Percentiles rank a stretch among this genome's conserved stretches.
These are phyloP conservation scores for Fraxinus floribunda DNA, from an alignment of 305 asterid genomes.

Conservation along the genomic window DNA sequence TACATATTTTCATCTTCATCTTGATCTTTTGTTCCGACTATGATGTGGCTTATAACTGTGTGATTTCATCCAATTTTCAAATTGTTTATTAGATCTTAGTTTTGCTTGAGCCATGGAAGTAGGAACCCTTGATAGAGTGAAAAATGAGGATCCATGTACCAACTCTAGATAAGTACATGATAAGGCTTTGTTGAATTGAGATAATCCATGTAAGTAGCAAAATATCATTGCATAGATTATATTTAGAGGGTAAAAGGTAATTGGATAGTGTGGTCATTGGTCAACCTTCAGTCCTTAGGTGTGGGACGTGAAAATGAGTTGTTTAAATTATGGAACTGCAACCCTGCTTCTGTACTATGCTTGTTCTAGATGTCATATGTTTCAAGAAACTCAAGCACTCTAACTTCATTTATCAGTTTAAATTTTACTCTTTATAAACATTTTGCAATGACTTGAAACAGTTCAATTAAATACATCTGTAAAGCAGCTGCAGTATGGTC, in stretches of 20 bases:
- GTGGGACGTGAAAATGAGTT: not conserved
- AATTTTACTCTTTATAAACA: not conserved
- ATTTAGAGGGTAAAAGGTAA: not conserved
- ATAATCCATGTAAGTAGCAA: not conserved
- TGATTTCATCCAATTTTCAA: not conserved
- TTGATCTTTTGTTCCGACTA: not conserved
- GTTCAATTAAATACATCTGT: not conserved
- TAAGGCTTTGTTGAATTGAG: not conserved
- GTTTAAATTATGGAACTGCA: not conserved
- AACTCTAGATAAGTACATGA: not conserved
- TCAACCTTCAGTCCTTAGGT: conserved; percentile 11
- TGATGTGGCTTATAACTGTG: not conserved
- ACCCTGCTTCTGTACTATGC: not conserved
- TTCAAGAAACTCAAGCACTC: not conserved
- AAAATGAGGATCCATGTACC: not conserved
- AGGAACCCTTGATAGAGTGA: not conserved
- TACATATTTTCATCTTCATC: conserved; percentile 29
- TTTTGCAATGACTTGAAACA: not conserved
- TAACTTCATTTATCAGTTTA: not conserved
- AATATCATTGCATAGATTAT: not conserved
- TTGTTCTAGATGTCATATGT: not conserved
- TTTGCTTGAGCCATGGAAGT: not conserved
- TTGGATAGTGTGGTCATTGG: conserved; percentile 4
- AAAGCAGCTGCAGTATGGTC: not conserved
- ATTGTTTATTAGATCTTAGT: not conserved